phyloP scores from a whole-genome alignment of 208 protist genomes.

The Angomonas ambiguus region DNA sequence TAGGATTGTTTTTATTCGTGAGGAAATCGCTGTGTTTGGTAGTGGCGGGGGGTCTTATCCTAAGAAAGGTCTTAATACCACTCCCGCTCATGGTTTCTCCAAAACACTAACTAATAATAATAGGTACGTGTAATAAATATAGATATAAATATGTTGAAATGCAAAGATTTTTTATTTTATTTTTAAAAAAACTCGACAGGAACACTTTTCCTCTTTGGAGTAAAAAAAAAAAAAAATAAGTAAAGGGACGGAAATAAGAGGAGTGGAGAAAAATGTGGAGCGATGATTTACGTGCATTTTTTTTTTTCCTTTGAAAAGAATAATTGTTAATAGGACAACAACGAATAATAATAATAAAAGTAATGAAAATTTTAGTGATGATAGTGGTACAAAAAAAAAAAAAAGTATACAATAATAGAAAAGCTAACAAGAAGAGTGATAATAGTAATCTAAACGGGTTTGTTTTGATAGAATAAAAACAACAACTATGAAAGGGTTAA shows the following conservation, averaged over 20 bases:
- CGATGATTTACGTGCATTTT: not conserved
- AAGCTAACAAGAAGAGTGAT: not conserved
- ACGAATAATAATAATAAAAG: constrained; percentile 10
- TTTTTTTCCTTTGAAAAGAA: constrained; percentile 3
- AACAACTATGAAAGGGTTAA: not conserved
- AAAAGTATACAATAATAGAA: constrained; percentile 10
- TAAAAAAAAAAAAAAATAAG: constrained; percentile 13
- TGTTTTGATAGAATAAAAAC: constrained; percentile 5
- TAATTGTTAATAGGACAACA: not conserved
- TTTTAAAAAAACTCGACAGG: not conserved
- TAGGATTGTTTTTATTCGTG: constrained; percentile 6
- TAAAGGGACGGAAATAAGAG: no score
- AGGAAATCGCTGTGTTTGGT: constrained; percentile 50
- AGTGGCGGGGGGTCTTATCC: constrained; percentile 60
- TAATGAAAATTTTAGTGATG: not conserved
- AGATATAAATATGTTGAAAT: not conserved
- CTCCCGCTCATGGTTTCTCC: no score
- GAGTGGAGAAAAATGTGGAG: constrained; percentile 1
- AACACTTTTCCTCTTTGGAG: not conserved
- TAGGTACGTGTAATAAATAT: not conserved
- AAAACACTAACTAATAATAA: no score
- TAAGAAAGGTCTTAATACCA: constrained; percentile 74
- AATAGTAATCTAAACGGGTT: not conserved
- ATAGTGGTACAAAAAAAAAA: not conserved
- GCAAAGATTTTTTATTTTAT: not conserved